These are phyloP conservation scores for Vitis hybrid DNA, from an alignment of 177 flowering plant species.

Conservation along the genomic window DNA sequence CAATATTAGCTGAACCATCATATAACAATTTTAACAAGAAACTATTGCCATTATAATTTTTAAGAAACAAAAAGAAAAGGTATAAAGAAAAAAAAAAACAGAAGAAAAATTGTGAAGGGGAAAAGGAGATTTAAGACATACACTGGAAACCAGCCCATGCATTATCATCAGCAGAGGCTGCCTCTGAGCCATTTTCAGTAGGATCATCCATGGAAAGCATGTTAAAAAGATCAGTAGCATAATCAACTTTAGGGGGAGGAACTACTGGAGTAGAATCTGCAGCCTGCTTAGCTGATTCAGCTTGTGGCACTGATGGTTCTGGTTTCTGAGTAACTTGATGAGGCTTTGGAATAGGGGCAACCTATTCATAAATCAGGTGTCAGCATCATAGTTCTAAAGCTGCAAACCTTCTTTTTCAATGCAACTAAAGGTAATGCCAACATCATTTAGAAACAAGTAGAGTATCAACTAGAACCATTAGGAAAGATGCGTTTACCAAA, in stretches of 20 bases:
- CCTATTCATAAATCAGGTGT: conserved; percentile 29
- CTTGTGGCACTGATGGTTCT: conserved; percentile 29
- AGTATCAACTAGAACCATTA: background rate
- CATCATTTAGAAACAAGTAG: background rate
- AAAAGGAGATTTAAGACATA: conserved; percentile 20
- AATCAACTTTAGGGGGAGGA: conserved; percentile 64
- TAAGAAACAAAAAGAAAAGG: background rate
- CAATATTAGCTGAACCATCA: background rate
- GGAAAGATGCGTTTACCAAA: no score
- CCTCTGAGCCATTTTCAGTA: conserved; percentile 51
- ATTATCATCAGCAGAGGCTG: conserved; percentile 51
- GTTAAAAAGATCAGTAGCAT: conserved; percentile 79
- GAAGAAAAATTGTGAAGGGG: background rate
- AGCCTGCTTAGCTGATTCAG: conserved; percentile 35
- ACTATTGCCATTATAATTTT: background rate
- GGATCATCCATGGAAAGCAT: conserved; percentile 78
- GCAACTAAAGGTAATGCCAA: background rate
- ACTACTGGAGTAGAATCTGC: conserved; percentile 32
- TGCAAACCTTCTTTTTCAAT: no score
- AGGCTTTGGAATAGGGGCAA: conserved; percentile 35
- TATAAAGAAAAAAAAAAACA: background rate
- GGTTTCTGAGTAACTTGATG: conserved; percentile 33
- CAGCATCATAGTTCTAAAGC: background rate
- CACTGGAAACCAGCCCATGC: conserved; percentile 91
- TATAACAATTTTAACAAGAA: background rate